A percentile compares a stretch with the other conserved stretches of the same genome.
phyloP scores from a whole-genome alignment of 148 eudicot species.

The Persicaria maculosa region DNA sequence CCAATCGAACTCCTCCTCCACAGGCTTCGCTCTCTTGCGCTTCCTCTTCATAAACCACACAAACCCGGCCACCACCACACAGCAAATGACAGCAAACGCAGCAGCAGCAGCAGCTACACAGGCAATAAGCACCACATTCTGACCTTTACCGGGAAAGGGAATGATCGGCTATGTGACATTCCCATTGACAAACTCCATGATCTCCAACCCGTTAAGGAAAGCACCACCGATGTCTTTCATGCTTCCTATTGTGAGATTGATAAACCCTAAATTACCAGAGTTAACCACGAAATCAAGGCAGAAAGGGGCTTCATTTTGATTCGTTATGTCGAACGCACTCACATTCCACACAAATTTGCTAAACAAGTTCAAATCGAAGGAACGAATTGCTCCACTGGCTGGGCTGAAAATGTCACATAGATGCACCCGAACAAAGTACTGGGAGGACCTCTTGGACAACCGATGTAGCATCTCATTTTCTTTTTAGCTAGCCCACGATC shows the following conservation, averaged over 20 bases:
- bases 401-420: conserved; percentile 49
- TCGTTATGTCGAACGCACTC: conserved; percentile 37
- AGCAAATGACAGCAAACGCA: conserved; percentile 70
- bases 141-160: not conserved
- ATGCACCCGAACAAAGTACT: conserved; percentile 38
- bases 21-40: not conserved
- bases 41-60: not conserved
- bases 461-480: too few relatives aligned
- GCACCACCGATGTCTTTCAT: not conserved
- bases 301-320: conserved; percentile 35
- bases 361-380: conserved; percentile 46
- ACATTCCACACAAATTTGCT: conserved; percentile 31
- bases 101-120: conserved; percentile 57
- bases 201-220: not conserved
- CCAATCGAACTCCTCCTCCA: conserved; percentile 4
- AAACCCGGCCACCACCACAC: conserved; percentile 19
- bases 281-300: conserved; percentile 17
- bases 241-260: conserved; percentile 5
- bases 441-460: conserved; percentile 14
- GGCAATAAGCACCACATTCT: not conserved
- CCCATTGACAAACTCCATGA: conserved; percentile 9
- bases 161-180: not conserved
- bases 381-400: conserved; percentile 23
- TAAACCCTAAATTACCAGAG: not conserved
- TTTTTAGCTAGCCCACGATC: too few relatives aligned